Base-by-base conservation (phyloP, 441 rosid genomes). In the Brassica hybrid region DNA sequence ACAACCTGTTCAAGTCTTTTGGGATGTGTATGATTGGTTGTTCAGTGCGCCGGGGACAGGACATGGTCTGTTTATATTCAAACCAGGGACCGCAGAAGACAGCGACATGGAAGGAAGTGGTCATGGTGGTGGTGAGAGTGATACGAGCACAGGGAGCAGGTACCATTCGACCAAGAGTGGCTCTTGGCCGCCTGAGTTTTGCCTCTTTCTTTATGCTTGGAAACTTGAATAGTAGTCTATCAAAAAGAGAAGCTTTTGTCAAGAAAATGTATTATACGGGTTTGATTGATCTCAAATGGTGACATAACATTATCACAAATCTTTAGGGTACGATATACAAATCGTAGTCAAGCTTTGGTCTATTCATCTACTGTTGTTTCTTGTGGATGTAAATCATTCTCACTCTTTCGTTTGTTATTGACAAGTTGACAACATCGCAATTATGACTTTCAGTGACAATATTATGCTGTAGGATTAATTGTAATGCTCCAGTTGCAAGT, bases 21-120 rank as follows among this genome's bases (percentile, higher is more conserved):
- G 95, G 95, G 91, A 88, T 57, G 92, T 90, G 17, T 88, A 87
- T 69, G 92, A 90, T 77, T 90, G 95, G 95, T 69, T 90, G 27
- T 90, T 90, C 62, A 80, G 76, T 23, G 68, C 74, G 70, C 89
- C 89, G 0, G 91, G 90, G 13, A 79, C 88, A 5, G 89, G 93
- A 0, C 87, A 84, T 17, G 95, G 95, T 5, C 57, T 86, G 80
- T 90, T 90, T 43, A 86, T 87, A 71, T 88, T 90, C 82, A 90
- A 87, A 79, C 93, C 95, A 0, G 84, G 85, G 45, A 82, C 68
- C 6, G 60, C 9, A 0, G 95, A 90, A 76, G 54, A 9, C 77
- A 87, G 85, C 41, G 95, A 88, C 76, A 76, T 23, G 62, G 92
- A 88, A 25, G 88, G 79, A 11, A 84, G 88, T 70, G 76, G 83